A percentile compares a stretch with the other conserved stretches of the same genome.
phyloP scores from a whole-genome alignment of 1,139 yeast species.

The Geotrichum restrictum region DNA sequence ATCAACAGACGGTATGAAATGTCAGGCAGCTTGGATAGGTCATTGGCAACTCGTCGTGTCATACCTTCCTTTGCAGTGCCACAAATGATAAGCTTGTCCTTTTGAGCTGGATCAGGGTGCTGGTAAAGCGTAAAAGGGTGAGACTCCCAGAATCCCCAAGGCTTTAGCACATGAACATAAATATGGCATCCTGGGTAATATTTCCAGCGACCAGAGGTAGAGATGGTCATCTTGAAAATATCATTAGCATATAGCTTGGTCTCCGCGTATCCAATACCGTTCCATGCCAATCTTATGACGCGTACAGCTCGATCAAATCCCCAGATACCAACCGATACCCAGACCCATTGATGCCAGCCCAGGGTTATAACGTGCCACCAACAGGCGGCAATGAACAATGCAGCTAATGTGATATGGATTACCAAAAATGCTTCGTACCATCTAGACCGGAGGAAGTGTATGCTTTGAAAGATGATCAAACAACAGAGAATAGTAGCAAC shows the following conservation, averaged over 20 bases:
- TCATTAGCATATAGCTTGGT: slow-evolving; percentile 34
- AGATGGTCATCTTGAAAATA: slow-evolving; percentile 46
- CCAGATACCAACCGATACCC: slow-evolving; percentile 43
- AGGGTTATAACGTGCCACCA: slow-evolving; percentile 44
- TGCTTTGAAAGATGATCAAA: slow-evolving; percentile 32
- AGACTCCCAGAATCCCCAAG: slow-evolving; percentile 44
- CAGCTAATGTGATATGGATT: slow-evolving; percentile 42
- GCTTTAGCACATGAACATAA: slow-evolving; percentile 48
- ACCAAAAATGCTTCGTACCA: slow-evolving; percentile 46
- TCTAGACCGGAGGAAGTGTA: slow-evolving; percentile 36
- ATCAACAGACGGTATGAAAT: slow-evolving; percentile 38
- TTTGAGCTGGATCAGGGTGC: slow-evolving; percentile 23
- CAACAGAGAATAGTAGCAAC: slow-evolving; percentile 35
- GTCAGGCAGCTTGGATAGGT: slow-evolving; percentile 8
- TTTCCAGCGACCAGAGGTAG: slow-evolving; percentile 37
- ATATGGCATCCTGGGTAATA: slow-evolving; percentile 43
- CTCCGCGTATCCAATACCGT: slow-evolving; percentile 37
- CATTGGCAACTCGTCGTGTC: slow-evolving; percentile 30
- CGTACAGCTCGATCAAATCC: slow-evolving; percentile 42
- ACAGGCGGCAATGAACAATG: slow-evolving; percentile 42
- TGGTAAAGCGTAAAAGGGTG: slow-evolving; percentile 60
- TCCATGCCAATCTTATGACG: slow-evolving; percentile 37
- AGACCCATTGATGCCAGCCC: slow-evolving; percentile 42
- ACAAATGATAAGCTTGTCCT: slow-evolving; percentile 33
- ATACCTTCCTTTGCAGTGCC: slow-evolving; percentile 38